phyloP scores from a whole-genome alignment of 2,329 filamentous ascomycete species.

The Colletotrichum agaves region DNA sequence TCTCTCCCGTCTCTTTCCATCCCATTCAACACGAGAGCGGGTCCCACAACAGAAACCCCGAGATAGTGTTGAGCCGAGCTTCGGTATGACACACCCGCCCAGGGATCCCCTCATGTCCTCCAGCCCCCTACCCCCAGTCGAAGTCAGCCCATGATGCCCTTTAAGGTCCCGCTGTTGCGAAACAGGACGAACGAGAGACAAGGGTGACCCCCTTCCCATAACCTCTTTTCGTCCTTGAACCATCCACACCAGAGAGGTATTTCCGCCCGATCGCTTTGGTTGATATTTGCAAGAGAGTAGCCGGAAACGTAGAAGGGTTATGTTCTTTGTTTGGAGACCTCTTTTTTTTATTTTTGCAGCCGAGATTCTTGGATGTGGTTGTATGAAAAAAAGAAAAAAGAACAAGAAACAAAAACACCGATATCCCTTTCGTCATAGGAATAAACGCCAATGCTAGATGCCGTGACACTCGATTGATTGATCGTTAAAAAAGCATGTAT shows the following conservation, averaged over 20 bases:
- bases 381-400: background rate
- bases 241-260: background rate
- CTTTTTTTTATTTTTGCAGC: conserved; percentile 1
- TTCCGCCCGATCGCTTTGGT: conserved; percentile 5
- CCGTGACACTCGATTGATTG: conserved; percentile 33
- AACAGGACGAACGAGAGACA: conserved; percentile 24
- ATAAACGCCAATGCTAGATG: conserved; percentile 39
- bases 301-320: background rate
- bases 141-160: conserved; percentile 7
- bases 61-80: conserved; percentile 20
- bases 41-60: conserved; percentile 9
- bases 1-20: background rate
- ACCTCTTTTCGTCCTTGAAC: background rate
- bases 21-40: background rate
- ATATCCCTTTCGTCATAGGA: conserved; percentile 12
- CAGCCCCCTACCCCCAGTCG: conserved; percentile 12
- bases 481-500: conserved; percentile 34
- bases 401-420: background rate
- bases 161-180: conserved; percentile 6
- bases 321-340: background rate
- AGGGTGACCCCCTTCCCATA: conserved; percentile 6
- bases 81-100: conserved; percentile 34
- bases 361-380: background rate
- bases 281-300: conserved; percentile 13
- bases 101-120: conserved; percentile 10